Evolutionary conservation across 768 basidiomycete genomes (phyloP), one percentile per base, ranked within the genome.

Genomic region (Clavulina sp.): DNA sequence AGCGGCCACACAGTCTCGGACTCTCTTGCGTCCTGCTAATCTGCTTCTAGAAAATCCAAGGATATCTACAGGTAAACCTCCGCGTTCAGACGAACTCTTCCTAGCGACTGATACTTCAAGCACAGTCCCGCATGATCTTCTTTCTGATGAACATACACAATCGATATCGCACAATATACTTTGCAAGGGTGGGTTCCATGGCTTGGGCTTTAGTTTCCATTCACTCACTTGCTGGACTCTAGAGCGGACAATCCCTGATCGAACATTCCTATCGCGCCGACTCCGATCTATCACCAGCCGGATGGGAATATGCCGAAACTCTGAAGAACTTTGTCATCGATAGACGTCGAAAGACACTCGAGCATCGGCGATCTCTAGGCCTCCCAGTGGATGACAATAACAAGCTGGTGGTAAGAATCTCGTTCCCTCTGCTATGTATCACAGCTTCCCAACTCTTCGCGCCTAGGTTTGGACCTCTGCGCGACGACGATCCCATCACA

Each of bases 141-240:
- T 97, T 95, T 73, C 71, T 99, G 41, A 97, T 97, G 95, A 99
- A 99, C 64, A 96, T 99, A 46, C 93, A 99, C 67, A 96, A 91
- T 60, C 73, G 75, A 56, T 84, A 80, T 62, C 74, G 93, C 21
- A 89, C 82, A 44, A 99, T 99, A 56, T 97, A 92, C 65, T 96
- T 99, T 66, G 93, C 93, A 3, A 70, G 93, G 36, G 92, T 95
- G 61, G 55, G 84, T 64, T 19, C 24, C 13, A 9, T 54, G 24
- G 24, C n/a, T 34, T n/a, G 30, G 48, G 5, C 50, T 5, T 5
- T 3, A 30, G 38, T 47, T 50, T 50, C 9, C 16, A 50, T 52
- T 21, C 13, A 9, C 43, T 16, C 13, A 16, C 26, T 46, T 46
- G 43, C 13, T 48, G 13, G 16, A n/a, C n/a, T 54, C 4, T 59